phyloP scores from a whole-genome alignment of 192 early-diverging fungal species.

The Pilobolus umbonatus region DNA sequence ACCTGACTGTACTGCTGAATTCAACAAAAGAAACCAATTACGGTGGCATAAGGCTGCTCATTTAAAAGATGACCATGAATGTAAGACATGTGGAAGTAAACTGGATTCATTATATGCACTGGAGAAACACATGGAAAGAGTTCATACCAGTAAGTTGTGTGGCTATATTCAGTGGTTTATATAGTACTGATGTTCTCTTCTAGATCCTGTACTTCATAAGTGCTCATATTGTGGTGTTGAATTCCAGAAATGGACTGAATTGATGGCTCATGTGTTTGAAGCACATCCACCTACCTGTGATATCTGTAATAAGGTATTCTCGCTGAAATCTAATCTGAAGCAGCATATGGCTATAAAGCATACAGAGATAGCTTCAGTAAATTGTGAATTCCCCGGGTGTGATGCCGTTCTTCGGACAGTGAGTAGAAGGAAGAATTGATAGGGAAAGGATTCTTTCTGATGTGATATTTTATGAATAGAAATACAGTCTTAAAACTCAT shows the following conservation, averaged over 20 bases:
- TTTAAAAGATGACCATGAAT: background rate
- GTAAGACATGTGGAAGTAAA: background rate
- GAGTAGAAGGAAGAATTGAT: background rate
- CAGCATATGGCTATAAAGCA: slow-evolving; percentile 4
- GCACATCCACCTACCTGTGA: background rate
- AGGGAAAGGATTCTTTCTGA: background rate
- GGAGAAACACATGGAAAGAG: slow-evolving; percentile 7
- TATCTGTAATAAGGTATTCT: background rate
- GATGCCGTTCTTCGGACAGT: slow-evolving; percentile 1
- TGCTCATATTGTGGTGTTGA: background rate
- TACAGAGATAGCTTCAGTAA: background rate
- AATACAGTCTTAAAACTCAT: slow-evolving; percentile 2
- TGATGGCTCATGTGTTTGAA: background rate
- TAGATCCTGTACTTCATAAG: slow-evolving; percentile 8
- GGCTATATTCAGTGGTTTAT: background rate
- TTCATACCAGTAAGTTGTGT: slow-evolving; percentile 4
- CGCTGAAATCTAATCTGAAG: background rate
- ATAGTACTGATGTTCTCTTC: background rate
- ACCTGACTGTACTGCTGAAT: slow-evolving; percentile 6
- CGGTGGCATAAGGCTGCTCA: slow-evolving; percentile 11
- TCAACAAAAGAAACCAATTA: slow-evolving; percentile 1
- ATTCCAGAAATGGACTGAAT: slow-evolving; percentile 8
- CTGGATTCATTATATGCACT: background rate
- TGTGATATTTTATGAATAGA: background rate
- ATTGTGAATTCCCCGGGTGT: slow-evolving; percentile 4